These are phyloP conservation scores for Trichoderma hamatum DNA, from an alignment of 2,329 filamentous ascomycete species.

Conservation along the genomic window DNA sequence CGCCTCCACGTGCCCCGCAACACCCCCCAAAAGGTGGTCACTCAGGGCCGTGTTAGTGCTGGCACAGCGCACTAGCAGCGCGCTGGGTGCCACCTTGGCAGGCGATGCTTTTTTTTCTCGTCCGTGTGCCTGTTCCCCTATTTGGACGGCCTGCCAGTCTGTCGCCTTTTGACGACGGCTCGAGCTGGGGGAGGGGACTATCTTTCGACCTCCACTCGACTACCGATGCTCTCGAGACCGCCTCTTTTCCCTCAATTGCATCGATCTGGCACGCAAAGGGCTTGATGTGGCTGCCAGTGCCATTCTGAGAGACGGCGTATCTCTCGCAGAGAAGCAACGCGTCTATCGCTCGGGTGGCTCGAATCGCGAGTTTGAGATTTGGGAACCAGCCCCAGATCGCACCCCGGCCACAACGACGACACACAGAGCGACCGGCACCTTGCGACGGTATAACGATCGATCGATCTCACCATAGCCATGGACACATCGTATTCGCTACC, in stretches of 20 bases:
- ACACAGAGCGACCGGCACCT: neutral
- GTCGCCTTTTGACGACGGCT: neutral
- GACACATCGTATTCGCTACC: conserved; percentile 58
- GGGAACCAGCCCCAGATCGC: neutral
- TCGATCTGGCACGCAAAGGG: neutral
- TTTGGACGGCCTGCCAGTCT: neutral
- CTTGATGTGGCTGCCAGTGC: conserved; percentile 12
- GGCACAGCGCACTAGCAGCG: neutral
- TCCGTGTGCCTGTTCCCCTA: conserved; percentile 10
- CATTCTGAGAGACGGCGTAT: conserved; percentile 16
- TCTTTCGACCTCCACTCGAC: conserved; percentile 10
- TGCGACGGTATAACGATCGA: neutral
- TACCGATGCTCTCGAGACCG: neutral
- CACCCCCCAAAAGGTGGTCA: conserved; percentile 18
- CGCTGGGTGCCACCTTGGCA: neutral
- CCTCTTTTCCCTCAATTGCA: conserved; percentile 15
- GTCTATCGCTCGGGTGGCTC: neutral
- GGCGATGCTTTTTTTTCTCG: neutral
- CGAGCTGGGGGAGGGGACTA: conserved; percentile 10
- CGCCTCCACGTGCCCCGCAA: conserved; percentile 26
- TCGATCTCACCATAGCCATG: conserved; percentile 39
- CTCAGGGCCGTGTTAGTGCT: neutral
- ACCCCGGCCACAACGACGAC: conserved; percentile 1
- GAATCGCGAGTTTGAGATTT: neutral
- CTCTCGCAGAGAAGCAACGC: conserved; percentile 23